Percentiles rank a stretch among this genome's conserved stretches.
These are phyloP conservation scores for Letharia columbiana DNA, from an alignment of 495 filamentous ascomycete genomes.

Conservation along the genomic window DNA sequence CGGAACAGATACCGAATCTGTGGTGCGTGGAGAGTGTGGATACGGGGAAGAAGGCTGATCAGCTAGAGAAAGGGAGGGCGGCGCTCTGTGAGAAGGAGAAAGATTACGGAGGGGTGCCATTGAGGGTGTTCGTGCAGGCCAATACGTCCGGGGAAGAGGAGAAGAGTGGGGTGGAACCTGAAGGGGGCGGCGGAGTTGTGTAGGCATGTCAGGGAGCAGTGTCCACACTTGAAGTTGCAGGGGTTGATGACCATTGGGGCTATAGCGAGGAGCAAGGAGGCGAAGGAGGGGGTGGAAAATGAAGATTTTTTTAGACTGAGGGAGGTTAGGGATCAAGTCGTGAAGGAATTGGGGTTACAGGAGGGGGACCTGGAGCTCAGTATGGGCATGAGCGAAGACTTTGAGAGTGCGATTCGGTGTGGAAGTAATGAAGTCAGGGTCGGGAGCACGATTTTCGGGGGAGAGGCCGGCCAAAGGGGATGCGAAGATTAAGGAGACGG, in stretches of 20 bases:
- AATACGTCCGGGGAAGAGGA: conserved; percentile 85
- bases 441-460: conserved; percentile 91
- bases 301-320: conserved; percentile 72
- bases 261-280: conserved; percentile 68
- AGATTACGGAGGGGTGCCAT: conserved; percentile 24
- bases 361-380: conserved; percentile 51
- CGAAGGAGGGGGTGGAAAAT: conserved; percentile 69
- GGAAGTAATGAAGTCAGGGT: conserved; percentile 93
- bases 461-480: conserved; percentile 64
- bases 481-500: conserved; percentile 46
- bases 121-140: conserved; percentile 82
- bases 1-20: conserved; percentile 76
- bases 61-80: conserved; percentile 67
- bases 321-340: conserved; percentile 59
- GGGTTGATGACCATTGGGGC: conserved; percentile 97
- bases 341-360: conserved; percentile 39
- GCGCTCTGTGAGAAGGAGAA: conserved; percentile 33
- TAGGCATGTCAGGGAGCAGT: conserved; percentile 55
- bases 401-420: conserved; percentile 74
- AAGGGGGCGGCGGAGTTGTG: conserved; percentile 52
- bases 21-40: conserved; percentile 91
- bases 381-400: conserved; percentile 92
- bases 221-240: conserved; percentile 62
- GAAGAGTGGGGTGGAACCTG: conserved; percentile 74
- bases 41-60: conserved; percentile 71